A percentile compares a stretch with the other conserved stretches of the same genome.
These are phyloP conservation scores for Sphaerulina musiva DNA, from an alignment of 2,329 filamentous ascomycete species.

Conservation along the genomic window DNA sequence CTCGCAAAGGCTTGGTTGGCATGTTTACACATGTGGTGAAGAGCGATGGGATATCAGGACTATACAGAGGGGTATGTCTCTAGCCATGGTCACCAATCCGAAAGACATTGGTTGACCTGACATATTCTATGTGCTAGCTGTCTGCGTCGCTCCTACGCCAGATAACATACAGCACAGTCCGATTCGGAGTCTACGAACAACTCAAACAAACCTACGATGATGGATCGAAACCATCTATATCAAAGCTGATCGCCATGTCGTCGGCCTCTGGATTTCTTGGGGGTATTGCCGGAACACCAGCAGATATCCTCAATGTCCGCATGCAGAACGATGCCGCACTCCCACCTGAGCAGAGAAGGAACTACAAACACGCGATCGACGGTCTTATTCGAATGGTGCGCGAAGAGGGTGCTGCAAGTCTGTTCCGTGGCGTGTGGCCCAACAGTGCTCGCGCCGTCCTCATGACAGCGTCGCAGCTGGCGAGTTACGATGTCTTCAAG, in stretches of 20 bases:
- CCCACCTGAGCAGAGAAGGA: constrained; percentile 64
- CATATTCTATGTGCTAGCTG: constrained; percentile 44
- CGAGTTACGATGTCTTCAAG: constrained; percentile 81
- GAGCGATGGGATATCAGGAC: constrained; percentile 66
- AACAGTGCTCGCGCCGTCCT: constrained; percentile 75
- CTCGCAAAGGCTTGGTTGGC: constrained; percentile 68
- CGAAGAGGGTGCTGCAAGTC: constrained; percentile 66
- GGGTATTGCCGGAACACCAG: constrained; percentile 85
- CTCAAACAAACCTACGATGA: constrained; percentile 66
- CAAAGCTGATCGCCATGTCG: constrained; percentile 69
- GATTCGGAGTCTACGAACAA: constrained; percentile 94
- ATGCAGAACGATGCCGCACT: constrained; percentile 93
- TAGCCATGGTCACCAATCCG: background rate
- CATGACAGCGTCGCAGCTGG: constrained; percentile 80
- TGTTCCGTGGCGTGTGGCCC: constrained; percentile 81
- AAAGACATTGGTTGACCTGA: constrained; percentile 1
- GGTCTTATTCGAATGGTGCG: constrained; percentile 81
- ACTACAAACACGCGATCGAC: constrained; percentile 84
- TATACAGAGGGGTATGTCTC: constrained; percentile 68
- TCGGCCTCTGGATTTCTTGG: constrained; percentile 79
- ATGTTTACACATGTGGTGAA: constrained; percentile 78
- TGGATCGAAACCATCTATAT: constrained; percentile 56
- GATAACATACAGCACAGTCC: constrained; percentile 86
- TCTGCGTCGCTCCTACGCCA: constrained; percentile 90
- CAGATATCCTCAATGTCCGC: constrained; percentile 92